phyloP scores from a whole-genome alignment of 768 basidiomycete genomes.

The Daedaleopsis sinensis region DNA sequence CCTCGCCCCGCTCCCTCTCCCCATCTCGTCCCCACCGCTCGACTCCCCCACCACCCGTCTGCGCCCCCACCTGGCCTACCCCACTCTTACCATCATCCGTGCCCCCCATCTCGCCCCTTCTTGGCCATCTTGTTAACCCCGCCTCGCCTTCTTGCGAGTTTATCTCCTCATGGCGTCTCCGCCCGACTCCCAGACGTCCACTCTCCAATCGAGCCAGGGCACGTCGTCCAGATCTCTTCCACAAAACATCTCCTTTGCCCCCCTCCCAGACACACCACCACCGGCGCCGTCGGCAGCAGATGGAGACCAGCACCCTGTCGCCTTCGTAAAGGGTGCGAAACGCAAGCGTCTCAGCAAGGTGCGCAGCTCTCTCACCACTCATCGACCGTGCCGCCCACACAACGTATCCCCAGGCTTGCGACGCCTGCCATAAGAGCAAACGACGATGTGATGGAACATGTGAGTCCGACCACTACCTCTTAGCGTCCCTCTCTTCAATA shows the following conservation, averaged over 20 bases:
- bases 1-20: constrained; percentile 5
- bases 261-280: constrained; percentile 10
- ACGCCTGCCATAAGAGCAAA: constrained; percentile 85
- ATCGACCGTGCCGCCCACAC: constrained; percentile 1
- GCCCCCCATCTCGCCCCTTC: neutral
- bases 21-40: constrained; percentile 9
- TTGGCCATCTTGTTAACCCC: neutral
- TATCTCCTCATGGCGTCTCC: constrained; percentile 11
- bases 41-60: no score
- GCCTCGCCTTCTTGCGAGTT: neutral
- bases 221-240: constrained; percentile 4
- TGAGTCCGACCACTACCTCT: constrained; percentile 35
- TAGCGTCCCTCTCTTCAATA: neutral
- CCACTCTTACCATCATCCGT: neutral
- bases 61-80: no score
- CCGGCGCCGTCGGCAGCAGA: constrained; percentile 20
- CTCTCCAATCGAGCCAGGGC: neutral
- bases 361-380: constrained; percentile 7
- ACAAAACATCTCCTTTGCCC: constrained; percentile 6
- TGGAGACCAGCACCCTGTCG: constrained; percentile 36
- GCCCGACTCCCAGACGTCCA: constrained; percentile 5
- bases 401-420: constrained; percentile 56
- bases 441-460: constrained; percentile 83
- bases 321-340: constrained; percentile 56
- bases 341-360: constrained; percentile 58